A percentile compares a stretch with the other conserved stretches of the same genome.
Conservation (phyloP, 2,329 filamentous ascomycete genomes). For the Monilinia fructigena region DNA sequence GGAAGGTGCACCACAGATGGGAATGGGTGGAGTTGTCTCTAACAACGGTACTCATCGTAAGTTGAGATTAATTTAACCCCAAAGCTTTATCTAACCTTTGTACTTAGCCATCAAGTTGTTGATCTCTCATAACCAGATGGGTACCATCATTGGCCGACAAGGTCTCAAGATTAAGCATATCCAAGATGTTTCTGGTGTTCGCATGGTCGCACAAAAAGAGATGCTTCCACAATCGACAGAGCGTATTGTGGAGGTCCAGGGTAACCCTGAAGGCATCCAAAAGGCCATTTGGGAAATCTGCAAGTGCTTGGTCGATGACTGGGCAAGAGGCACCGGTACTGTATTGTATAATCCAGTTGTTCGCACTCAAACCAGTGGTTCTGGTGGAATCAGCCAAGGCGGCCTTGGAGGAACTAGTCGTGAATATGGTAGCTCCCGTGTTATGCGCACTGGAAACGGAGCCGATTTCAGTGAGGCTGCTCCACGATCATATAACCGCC, state of each 20-base stretch:
- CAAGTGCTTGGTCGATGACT: constrained; percentile 97
- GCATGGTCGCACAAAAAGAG: constrained; percentile 99
- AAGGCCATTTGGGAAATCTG: constrained; percentile 98
- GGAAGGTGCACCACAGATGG: constrained; percentile 90
- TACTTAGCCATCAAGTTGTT: constrained; percentile 85
- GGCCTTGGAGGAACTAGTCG: constrained; percentile 48
- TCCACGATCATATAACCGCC: constrained; percentile 68
- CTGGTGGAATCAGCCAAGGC: constrained; percentile 45
- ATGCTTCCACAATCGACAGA: constrained; percentile 99
- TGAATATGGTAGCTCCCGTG: constrained; percentile 65
- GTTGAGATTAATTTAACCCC: constrained; percentile 42
- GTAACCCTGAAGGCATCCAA: constrained; percentile 91
- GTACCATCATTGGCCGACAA: constrained; percentile 95
- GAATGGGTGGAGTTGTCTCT: constrained; percentile 88
- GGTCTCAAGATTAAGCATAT: constrained; percentile 99
- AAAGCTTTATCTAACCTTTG: constrained; percentile 16
- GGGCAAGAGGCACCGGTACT: constrained; percentile 94
- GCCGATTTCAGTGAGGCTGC: constrained; percentile 91
- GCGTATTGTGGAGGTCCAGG: constrained; percentile 94
- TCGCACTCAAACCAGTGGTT: constrained; percentile 67
- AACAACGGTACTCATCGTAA: constrained; percentile 93
- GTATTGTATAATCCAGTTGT: constrained; percentile 97
- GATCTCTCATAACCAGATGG: constrained; percentile 99
- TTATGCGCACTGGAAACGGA: constrained; percentile 93
- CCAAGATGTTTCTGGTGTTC: constrained; percentile 91